Conservation (phyloP, 2,329 filamentous ascomycete genomes). For the Ophiosphaerella herpotricha region DNA sequence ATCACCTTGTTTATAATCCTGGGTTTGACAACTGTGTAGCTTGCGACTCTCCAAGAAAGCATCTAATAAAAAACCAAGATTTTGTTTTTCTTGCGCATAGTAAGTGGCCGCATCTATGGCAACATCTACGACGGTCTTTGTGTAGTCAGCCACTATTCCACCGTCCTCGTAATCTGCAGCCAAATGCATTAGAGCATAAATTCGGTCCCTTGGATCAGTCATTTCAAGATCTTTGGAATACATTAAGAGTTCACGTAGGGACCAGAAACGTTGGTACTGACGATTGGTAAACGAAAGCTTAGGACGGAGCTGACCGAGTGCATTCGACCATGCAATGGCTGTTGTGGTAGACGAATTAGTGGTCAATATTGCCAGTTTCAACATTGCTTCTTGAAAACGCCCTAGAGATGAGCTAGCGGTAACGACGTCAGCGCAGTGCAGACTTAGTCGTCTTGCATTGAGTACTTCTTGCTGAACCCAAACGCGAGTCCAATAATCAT, state of each 20-base stretch:
- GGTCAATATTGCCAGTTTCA: no score
- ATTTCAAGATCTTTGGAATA: no score
- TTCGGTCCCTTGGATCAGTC: not conserved
- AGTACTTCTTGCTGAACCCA: conserved; percentile 8
- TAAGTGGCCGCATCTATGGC: not conserved
- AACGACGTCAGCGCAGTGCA: not conserved
- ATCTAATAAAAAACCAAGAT: not conserved
- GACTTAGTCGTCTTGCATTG: not conserved
- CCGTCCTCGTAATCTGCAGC: conserved; percentile 2
- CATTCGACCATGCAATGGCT: no score
- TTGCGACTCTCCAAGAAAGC: not conserved
- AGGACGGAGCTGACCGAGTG: no score
- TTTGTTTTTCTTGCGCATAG: not conserved
- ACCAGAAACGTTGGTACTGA: no score
- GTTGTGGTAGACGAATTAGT: no score
- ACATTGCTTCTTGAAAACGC: no score
- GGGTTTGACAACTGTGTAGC: no score
- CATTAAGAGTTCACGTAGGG: no score
- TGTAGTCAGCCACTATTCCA: conserved; percentile 2
- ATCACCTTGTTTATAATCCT: no score
- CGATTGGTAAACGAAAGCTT: no score
- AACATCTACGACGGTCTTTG: not conserved
- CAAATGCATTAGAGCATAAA: conserved; percentile 7
- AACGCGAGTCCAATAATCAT: conserved; percentile 4
- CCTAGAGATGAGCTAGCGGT: no score